Evolutionary conservation across 495 filamentous ascomycete species (phyloP), one percentile per base, ranked within the genome.

Genomic region (Chaetomidium leptoderma): DNA sequence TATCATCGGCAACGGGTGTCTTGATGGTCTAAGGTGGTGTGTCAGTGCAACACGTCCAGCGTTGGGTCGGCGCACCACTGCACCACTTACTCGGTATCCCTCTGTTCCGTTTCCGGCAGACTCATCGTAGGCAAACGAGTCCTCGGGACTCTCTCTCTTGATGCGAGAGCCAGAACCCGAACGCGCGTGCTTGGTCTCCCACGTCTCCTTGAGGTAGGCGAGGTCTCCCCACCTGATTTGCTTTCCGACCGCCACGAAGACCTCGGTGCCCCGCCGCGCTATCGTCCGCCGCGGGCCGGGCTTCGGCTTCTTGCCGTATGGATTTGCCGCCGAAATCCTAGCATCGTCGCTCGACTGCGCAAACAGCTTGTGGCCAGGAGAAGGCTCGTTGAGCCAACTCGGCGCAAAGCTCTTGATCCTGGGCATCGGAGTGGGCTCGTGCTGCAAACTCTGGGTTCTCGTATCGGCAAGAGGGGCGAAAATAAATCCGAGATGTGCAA

Each of bases 221-320:
- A 96, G 75, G 71, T 92, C 86, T 7, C 86, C 83, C 91, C 91
- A 96, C 66, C 90, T 79, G 36, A 96, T 88, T 69, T 95, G 83
- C 61, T 86, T 92, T 29, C 89, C 90, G 13, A 87, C 84, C 14
- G 89, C 90, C 1, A 87, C 83, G 68, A 96, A 95, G 1, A 95
- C 75, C 62, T 96, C 88, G 30, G 86, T 88, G 42, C 84, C 89
- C 45, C 90, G 76, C 37, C 78, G 81, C 7, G 89, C 91, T 37
- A 93, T 82, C 9, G 81, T 91, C 48, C 83, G 80, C 37, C 76
- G 76, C 3, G 89, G 81, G 11, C 87, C 85, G 7, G 70, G 70
- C 47, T 78, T 65, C 8, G 63, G 30, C 58, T 68, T 65, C 53
- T 73, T 79, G 54, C 61, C 60, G 57, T 73, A 75, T 14, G 61